Base-by-base conservation (phyloP, 1,139 yeast genomes). In the Pichia sp. region DNA sequence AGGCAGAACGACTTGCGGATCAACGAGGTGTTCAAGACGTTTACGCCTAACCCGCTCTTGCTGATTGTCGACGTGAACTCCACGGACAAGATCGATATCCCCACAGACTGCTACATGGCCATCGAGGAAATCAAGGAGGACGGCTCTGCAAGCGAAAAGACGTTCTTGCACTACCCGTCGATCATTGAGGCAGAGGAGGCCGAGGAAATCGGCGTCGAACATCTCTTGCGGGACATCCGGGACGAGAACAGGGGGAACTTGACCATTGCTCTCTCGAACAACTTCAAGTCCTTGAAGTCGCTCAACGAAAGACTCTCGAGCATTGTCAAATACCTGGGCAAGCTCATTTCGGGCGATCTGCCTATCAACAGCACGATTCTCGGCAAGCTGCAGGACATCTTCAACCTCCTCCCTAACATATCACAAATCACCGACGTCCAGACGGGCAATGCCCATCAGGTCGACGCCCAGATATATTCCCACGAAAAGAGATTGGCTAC, bases 171-270 rank as follows among this genome's bases (percentile, higher is more conserved):
- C 71, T 85, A 92, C 43, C 96, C 98, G 13, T 88, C 97, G 13
- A 78, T 83, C 36, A 90, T 95, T 61, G 95, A 90, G 68, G 99
- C 99, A 3, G 99, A 95, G 70, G 99, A 95, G 70, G 99, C 99
- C 3, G 99, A 95, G 72, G 99, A 95, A 72, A 95, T 95, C 64
- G 99, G 99, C 59, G 99, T 95, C 8, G 99, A 95, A 70, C 99
- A 95, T 68, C 74, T 95, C 59, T 75, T 95, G 61, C 84, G 98
- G 66, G 99, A 95, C 67, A 90, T 90, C 43, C 83, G 97, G 65
- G 98, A 93, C 69, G 97, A 92, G 64, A 97, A 98, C 8, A 95
- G 96, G 8, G 99, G 99, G 13, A 86, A 88, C 50, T 79, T 95
- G 60, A 86, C 97, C 1, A 81, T 92, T 53, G 82, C 86, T 67